Evolutionary conservation across 1,284 basidiomycete species (phyloP).

Genomic region (Austroboletus olivaceoglutinosus): DNA sequence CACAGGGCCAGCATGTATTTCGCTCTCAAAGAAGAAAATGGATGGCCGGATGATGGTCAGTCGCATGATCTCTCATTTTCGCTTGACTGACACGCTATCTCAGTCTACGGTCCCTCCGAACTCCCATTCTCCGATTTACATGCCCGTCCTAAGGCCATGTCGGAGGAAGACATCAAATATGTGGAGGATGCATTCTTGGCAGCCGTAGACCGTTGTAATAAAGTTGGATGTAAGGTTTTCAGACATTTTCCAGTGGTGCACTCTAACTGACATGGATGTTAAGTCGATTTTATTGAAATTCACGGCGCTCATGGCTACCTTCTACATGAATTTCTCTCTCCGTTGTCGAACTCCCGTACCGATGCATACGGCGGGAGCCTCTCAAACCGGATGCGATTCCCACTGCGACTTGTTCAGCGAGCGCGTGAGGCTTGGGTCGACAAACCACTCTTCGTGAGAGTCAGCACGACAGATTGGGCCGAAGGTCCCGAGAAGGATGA

Average conservation of each 20-base stretch:
- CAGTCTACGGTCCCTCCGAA: slow-evolving; percentile 49
- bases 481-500: slow-evolving; percentile 61
- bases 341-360: slow-evolving; percentile 66
- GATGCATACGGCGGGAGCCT: slow-evolving; percentile 75
- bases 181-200: slow-evolving; percentile 67
- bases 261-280: slow-evolving; percentile 1
- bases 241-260: neutral
- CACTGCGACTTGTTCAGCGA: slow-evolving; percentile 55
- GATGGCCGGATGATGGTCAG: slow-evolving; percentile 56
- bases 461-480: slow-evolving; percentile 80
- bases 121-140: slow-evolving; percentile 51
- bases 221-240: slow-evolving; percentile 55
- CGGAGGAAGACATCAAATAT: slow-evolving; percentile 52
- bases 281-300: slow-evolving; percentile 80
- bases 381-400: slow-evolving; percentile 70
- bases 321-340: slow-evolving; percentile 62
- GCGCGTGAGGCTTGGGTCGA: slow-evolving; percentile 57
- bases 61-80: neutral
- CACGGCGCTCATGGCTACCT: slow-evolving; percentile 74
- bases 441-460: slow-evolving; percentile 72
- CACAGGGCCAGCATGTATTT: slow-evolving; percentile 19
- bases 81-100: neutral
- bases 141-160: slow-evolving; percentile 53
- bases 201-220: slow-evolving; percentile 60
- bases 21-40: slow-evolving; percentile 43